A percentile compares a stretch with the other conserved stretches of the same genome.
phyloP scores from a whole-genome alignment of 345 rosid genomes.

The Camelina laxa region DNA sequence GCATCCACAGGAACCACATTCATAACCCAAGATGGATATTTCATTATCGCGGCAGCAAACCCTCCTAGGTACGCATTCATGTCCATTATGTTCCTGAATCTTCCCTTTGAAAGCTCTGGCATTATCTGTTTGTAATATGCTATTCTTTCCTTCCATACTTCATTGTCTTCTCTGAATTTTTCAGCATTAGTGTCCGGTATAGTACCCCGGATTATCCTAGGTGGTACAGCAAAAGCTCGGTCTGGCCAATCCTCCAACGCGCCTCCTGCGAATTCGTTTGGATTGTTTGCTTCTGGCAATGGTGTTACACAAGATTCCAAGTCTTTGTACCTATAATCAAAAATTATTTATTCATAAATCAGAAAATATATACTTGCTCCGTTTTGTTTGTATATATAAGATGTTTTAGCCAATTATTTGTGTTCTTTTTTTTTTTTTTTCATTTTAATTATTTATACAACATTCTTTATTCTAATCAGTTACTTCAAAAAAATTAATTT shows the following conservation, averaged over 20 bases:
- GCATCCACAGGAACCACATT: conserved; percentile 81
- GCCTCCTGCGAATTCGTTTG: conserved; percentile 86
- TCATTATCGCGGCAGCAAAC: conserved; percentile 72
- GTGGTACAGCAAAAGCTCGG: conserved; percentile 79
- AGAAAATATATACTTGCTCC: background rate
- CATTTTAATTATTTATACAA: background rate
- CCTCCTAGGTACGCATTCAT: conserved; percentile 96
- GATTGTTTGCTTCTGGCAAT: conserved; percentile 70
- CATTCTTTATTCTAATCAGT: background rate
- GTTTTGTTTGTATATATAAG: background rate
- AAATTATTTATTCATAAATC: background rate
- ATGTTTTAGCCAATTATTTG: background rate
- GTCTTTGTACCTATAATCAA: conserved; percentile 61
- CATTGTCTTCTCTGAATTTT: conserved; percentile 67
- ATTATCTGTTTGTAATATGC: conserved; percentile 63
- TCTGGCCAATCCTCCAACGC: conserved; percentile 83
- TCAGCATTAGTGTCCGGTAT: conserved; percentile 67
- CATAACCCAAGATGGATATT: conserved; percentile 94
- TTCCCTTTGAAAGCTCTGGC: conserved; percentile 58
- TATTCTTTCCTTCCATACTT: conserved; percentile 75
- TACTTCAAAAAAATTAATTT: background rate
- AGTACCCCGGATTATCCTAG: conserved; percentile 73
- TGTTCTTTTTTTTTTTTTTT: background rate
- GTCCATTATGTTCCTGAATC: conserved; percentile 90
- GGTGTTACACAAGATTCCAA: conserved; percentile 91